Evolutionary conservation across 116 monocot genomes (phyloP).

Genomic region (Cymodocea nodosa): DNA sequence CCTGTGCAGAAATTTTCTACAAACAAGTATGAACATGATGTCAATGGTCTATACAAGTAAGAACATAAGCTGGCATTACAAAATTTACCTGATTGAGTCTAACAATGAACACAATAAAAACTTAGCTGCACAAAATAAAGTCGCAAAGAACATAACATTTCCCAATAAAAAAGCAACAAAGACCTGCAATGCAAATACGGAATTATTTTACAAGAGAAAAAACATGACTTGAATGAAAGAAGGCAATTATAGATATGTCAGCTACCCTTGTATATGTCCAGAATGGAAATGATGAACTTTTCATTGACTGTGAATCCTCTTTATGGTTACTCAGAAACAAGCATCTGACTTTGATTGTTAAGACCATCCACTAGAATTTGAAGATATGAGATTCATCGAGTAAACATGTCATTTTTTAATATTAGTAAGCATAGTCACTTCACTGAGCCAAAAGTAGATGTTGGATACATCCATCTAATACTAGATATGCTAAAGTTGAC

Average conservation of each 20-base stretch:
- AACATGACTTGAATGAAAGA: background rate
- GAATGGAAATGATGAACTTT: constrained; percentile 15
- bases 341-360: constrained; percentile 50
- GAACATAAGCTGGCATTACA: background rate
- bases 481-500: constrained; percentile 31
- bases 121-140: constrained; percentile 26
- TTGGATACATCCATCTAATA: constrained; percentile 77
- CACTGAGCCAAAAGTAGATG: background rate
- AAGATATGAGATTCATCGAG: background rate
- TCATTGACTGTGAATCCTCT: constrained; percentile 30
- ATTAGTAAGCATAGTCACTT: background rate
- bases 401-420: background rate
- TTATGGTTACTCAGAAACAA: constrained; percentile 23
- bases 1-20: background rate
- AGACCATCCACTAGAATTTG: constrained; percentile 7
- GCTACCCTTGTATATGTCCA: constrained; percentile 48
- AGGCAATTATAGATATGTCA: too few species aligned
- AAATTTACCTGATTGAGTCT: constrained; percentile 4
- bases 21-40: background rate
- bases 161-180: constrained; percentile 32
- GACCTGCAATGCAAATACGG: constrained; percentile 26
- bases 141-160: constrained; percentile 34
- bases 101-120: constrained; percentile 26
- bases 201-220: background rate
- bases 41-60: background rate